Evolutionary conservation across 192 early-diverging fungal genomes (phyloP).

Genomic region (Thoreauomyces humboldtii): DNA sequence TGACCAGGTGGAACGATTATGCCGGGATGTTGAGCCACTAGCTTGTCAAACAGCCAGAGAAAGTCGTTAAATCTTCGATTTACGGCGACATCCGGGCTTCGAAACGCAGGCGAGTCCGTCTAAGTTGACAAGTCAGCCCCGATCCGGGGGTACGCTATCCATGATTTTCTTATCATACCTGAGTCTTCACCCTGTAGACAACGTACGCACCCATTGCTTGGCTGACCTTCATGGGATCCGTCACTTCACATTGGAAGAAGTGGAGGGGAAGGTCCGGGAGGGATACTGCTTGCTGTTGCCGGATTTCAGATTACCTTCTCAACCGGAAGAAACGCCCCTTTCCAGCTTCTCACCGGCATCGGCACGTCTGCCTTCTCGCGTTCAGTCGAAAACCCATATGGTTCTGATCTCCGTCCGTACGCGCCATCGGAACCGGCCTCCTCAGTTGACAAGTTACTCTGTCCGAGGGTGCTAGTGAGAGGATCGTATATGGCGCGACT

Average conservation of each 20-base stretch:
- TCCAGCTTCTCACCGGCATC: not conserved
- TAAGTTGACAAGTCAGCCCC: too few relatives aligned
- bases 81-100: slow-evolving; percentile 74
- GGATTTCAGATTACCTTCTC: not conserved
- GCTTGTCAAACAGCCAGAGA: slow-evolving; percentile 85
- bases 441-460: not conserved
- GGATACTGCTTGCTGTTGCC: not conserved
- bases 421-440: not conserved
- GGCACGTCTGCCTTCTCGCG: not conserved
- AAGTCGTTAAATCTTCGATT: slow-evolving; percentile 91
- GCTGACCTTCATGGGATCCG: slow-evolving; percentile 87
- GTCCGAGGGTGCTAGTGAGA: not conserved
- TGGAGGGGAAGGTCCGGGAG: too few relatives aligned
- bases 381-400: not conserved
- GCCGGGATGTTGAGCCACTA: slow-evolving; percentile 76
- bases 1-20: slow-evolving; percentile 79
- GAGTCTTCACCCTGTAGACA: slow-evolving; percentile 82
- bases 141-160: not conserved
- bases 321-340: not conserved
- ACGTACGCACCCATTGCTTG: slow-evolving; percentile 84
- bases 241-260: slow-evolving; percentile 48
- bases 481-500: slow-evolving; percentile 10
- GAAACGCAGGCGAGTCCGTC: slow-evolving; percentile 77
- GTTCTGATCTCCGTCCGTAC: not conserved
- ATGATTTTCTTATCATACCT: slow-evolving; percentile 36